A percentile compares a stretch with the other conserved stretches of the same genome.
These are phyloP conservation scores for Phytophthora brassicae DNA, from an alignment of 352 stramenopile species.

Conservation along the genomic window DNA sequence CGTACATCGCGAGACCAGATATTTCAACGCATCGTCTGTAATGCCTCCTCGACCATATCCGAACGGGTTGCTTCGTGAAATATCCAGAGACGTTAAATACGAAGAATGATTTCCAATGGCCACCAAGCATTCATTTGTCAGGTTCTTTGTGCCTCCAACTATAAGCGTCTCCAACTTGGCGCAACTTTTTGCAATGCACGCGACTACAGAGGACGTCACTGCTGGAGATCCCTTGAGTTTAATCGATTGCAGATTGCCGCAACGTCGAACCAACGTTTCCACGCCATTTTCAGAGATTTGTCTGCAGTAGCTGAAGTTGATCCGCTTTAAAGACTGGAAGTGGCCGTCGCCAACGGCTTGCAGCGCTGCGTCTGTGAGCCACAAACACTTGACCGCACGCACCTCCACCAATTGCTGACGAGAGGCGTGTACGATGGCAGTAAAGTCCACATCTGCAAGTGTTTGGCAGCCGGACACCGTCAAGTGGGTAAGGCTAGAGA, in stretches of 20 bases:
- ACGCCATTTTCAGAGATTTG: constrained; percentile 47
- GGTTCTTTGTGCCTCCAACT: constrained; percentile 48
- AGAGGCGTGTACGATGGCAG: constrained; percentile 39
- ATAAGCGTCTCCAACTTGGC: constrained; percentile 37
- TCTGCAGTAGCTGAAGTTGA: constrained; percentile 68
- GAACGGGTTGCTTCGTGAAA: constrained; percentile 70
- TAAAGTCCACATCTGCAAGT: constrained; percentile 48
- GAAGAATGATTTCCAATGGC: constrained; percentile 45
- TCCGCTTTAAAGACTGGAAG: constrained; percentile 34
- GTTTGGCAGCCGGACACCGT: constrained; percentile 59
- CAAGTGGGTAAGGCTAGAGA: constrained; percentile 42
- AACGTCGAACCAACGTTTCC: constrained; percentile 29
- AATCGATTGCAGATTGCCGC: constrained; percentile 35
- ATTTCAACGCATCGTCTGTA: constrained; percentile 44
- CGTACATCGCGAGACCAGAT: constrained; percentile 46
- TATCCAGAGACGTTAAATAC: constrained; percentile 46
- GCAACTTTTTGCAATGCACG: constrained; percentile 39
- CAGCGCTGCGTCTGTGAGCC: constrained; percentile 48
- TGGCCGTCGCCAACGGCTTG: constrained; percentile 28
- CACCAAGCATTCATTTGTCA: constrained; percentile 46
- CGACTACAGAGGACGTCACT: constrained; percentile 44
- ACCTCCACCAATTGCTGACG: constrained; percentile 41
- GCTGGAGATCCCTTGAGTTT: constrained; percentile 62
- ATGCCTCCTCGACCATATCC: constrained; percentile 53
- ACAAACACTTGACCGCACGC: constrained; percentile 50